Evolutionary conservation across 805 yeast species (phyloP).

Genomic region (Myxozyma vanderwaltii): DNA sequence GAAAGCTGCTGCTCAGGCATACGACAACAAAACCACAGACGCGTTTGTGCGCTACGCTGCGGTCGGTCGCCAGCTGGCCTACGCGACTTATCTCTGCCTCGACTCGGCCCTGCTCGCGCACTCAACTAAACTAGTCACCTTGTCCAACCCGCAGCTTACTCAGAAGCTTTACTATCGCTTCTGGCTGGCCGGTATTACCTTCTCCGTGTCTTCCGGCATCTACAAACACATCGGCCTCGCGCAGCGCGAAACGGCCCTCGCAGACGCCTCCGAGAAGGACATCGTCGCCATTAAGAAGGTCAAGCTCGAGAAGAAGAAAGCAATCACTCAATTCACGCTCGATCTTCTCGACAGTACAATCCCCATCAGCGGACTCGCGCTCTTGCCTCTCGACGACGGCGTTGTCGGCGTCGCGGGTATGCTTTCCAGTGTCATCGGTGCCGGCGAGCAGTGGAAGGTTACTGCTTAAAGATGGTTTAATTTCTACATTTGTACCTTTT

Average conservation of each 20-base stretch:
- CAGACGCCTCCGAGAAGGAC: slow-evolving; percentile 44
- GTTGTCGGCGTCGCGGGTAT: slow-evolving; percentile 82
- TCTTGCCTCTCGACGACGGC: slow-evolving; percentile 70
- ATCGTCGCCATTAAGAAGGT: slow-evolving; percentile 46
- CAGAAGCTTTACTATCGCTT: slow-evolving; percentile 65
- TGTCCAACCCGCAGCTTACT: slow-evolving; percentile 48
- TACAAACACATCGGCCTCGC: slow-evolving; percentile 55
- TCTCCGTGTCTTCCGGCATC: slow-evolving; percentile 61
- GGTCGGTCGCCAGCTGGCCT: slow-evolving; percentile 43
- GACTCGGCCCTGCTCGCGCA: slow-evolving; percentile 53
- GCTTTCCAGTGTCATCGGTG: slow-evolving; percentile 75
- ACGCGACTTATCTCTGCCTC: slow-evolving; percentile 42
- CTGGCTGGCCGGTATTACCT: slow-evolving; percentile 74
- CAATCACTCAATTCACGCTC: slow-evolving; percentile 70
- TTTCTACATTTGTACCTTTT: not conserved
- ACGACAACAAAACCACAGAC: slow-evolving; percentile 70
- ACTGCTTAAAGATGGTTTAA: slow-evolving; percentile 15
- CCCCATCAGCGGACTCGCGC: slow-evolving; percentile 67
- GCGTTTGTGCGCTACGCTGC: slow-evolving; percentile 52
- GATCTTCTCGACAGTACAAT: slow-evolving; percentile 74
- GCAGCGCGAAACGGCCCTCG: slow-evolving; percentile 43
- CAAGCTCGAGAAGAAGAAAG: slow-evolving; percentile 48
- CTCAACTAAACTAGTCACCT: slow-evolving; percentile 43
- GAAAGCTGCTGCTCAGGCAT: slow-evolving; percentile 65
- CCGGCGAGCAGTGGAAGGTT: slow-evolving; percentile 41